These are phyloP conservation scores for Gilbertella persicaria DNA, from an alignment of 371 early-diverging fungal species.

Conservation along the genomic window DNA sequence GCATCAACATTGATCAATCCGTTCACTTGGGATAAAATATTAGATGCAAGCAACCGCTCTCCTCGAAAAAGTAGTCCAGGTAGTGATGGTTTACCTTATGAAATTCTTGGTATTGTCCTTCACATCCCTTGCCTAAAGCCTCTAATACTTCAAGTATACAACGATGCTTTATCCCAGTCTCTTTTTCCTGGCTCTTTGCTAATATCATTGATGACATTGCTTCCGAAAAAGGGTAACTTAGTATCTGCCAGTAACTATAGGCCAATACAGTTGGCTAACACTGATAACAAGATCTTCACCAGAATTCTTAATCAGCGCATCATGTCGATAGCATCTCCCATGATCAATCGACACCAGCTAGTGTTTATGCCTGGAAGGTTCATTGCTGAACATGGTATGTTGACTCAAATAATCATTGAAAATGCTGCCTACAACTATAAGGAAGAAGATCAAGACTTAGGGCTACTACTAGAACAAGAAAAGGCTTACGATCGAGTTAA, in stretches of 20 bases:
- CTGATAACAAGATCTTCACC: constrained; percentile 12
- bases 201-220: constrained; percentile 18
- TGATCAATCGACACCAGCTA: background rate
- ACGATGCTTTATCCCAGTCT: constrained; percentile 16
- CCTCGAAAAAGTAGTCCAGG: constrained; percentile 10
- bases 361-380: background rate
- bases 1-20: background rate
- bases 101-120: background rate
- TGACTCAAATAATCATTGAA: background rate
- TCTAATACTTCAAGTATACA: constrained; percentile 13
- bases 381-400: too few relatives aligned
- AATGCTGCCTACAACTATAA: too few relatives aligned
- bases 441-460: too few relatives aligned
- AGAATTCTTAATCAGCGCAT: constrained; percentile 13
- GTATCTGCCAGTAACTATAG: constrained; percentile 20
- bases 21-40: background rate
- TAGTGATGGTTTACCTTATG: constrained; percentile 5
- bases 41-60: background rate
- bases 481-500: too few relatives aligned
- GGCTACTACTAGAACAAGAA: too few relatives aligned
- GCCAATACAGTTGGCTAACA: constrained; percentile 16
- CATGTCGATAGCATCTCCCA: background rate
- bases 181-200: constrained; percentile 25
- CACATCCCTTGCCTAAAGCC: background rate
- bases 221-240: constrained; percentile 22